Conservation (phyloP, 2,329 filamentous ascomycete genomes). For the Penicillium concentricum region DNA sequence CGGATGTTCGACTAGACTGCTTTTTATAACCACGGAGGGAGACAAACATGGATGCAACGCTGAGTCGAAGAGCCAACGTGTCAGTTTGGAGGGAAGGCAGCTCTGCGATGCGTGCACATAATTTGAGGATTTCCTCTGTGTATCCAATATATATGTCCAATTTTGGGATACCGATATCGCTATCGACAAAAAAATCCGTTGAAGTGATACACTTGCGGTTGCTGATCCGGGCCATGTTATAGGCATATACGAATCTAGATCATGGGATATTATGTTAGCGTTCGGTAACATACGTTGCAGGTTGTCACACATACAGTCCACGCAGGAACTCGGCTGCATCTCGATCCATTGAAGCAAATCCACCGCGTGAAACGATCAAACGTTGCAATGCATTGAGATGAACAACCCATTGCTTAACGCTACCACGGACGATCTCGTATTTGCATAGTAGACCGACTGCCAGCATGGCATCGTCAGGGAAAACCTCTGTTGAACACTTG, state of each 20-base stretch:
- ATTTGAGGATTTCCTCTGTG: slow-evolving; percentile 36
- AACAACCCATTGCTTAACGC: slow-evolving; percentile 40
- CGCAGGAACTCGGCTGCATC: slow-evolving; percentile 35
- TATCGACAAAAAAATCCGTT: slow-evolving; percentile 16
- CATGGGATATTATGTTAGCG: slow-evolving; percentile 2
- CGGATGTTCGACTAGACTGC: neutral
- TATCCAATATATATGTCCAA: slow-evolving; percentile 41
- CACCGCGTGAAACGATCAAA: slow-evolving; percentile 35
- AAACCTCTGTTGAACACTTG: slow-evolving; percentile 11
- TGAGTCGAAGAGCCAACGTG: slow-evolving; percentile 22
- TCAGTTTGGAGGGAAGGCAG: slow-evolving; percentile 26
- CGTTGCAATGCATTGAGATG: slow-evolving; percentile 37
- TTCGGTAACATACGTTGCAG: neutral
- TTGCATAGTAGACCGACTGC: slow-evolving; percentile 40
- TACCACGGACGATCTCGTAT: slow-evolving; percentile 40
- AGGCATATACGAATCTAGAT: slow-evolving; percentile 36
- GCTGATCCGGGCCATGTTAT: slow-evolving; percentile 36
- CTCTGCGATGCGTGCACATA: slow-evolving; percentile 35
- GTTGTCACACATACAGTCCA: slow-evolving; percentile 30
- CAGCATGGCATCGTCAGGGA: slow-evolving; percentile 35
- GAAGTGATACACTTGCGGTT: slow-evolving; percentile 28
- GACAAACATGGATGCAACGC: slow-evolving; percentile 33
- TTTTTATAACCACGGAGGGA: neutral
- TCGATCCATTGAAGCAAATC: slow-evolving; percentile 28
- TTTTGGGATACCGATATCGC: slow-evolving; percentile 27